Evolutionary conservation across 495 filamentous ascomycete genomes (phyloP).

Genomic region (Paragyromitra xinjiangensis): DNA sequence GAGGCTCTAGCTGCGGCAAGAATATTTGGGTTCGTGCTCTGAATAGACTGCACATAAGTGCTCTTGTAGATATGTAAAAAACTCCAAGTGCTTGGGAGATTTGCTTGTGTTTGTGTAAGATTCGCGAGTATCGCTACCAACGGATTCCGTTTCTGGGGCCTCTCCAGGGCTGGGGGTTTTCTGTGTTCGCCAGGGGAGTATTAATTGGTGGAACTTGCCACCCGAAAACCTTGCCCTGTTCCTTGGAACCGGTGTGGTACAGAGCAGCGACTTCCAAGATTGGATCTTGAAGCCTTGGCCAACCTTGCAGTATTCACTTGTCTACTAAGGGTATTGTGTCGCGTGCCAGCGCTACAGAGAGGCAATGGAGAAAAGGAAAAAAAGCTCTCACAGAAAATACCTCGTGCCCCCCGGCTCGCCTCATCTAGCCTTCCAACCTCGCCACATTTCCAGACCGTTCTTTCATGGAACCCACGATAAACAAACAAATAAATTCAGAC

Average conservation of each 20-base stretch:
- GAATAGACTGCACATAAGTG: too few species aligned
- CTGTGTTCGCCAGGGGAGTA: not conserved
- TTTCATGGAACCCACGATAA: conserved; percentile 2
- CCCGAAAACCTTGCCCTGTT: conserved; percentile 24
- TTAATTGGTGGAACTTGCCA: conserved; percentile 36
- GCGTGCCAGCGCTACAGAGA: conserved; percentile 28
- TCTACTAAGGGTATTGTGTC: conserved; percentile 46
- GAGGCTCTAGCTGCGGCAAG: not conserved
- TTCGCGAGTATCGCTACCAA: not conserved
- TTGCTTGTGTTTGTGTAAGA: too few species aligned
- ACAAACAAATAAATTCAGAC: conserved; percentile 31
- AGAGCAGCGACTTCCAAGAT: conserved; percentile 11
- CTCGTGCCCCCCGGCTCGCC: conserved; percentile 20
- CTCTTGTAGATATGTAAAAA: not conserved
- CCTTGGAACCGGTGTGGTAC: conserved; percentile 39
- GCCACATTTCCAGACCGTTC: conserved; percentile 14
- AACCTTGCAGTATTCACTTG: conserved; percentile 19
- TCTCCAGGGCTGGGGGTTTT: not conserved
- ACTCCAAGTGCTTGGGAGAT: too few species aligned
- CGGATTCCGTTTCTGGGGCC: conserved; percentile 17
- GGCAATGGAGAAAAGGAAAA: conserved; percentile 16
- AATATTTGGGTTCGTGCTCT: not conserved
- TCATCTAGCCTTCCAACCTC: conserved; percentile 10
- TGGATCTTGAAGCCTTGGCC: not conserved
- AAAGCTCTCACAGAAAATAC: conserved; percentile 31